Evolutionary conservation across 257 asterid genomes (phyloP), one percentile per base, ranked within the genome.

Genomic region (Petunia axillaris): DNA sequence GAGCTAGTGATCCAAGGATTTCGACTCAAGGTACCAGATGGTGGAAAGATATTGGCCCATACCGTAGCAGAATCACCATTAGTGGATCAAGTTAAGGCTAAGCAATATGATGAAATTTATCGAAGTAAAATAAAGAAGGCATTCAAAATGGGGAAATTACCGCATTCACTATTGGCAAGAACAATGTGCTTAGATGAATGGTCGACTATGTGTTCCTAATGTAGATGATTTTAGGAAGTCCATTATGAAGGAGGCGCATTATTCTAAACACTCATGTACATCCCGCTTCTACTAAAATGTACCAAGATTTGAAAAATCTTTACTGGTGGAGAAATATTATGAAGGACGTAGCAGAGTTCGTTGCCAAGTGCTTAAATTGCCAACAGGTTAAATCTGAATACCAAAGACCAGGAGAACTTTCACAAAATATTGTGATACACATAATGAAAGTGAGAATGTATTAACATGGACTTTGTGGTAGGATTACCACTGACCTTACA

Each of bases 291-390:
- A 77, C 25, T 3, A 77, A 77, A 15, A 77, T 77, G 70, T 77
- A 77, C 13, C 25, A 25, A 25, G 25, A 25, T 25, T 25, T 25
- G 25, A 25, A 25, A 25, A 25, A 25, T 25, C 25, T 2, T 11
- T 75, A 1, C 4, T 50, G 79, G 79, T 75, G 79, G 79, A 4
- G 8, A 6, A 16, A 11, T 1, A 77, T 77, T 67, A 59, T 55
- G 37, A 77, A 4, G 59, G 70, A 77, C 1, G 43, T 77, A 8
- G 53, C 1, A 1, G 48, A 40, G 53, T 57, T 10, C 41, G 53
- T 14, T 76, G 25, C 25, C 25, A 25, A 25, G 25, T 25, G 25
- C 25, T 25, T 25, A 25, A 25, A 25, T 25, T 25, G 25, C 25
- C 25, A 25, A 25, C 25, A 25, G 25, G 25, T 25, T 25, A 25